Evolutionary conservation across 1,139 yeast genomes (phyloP).

Genomic region (Geotrichum australiense): DNA sequence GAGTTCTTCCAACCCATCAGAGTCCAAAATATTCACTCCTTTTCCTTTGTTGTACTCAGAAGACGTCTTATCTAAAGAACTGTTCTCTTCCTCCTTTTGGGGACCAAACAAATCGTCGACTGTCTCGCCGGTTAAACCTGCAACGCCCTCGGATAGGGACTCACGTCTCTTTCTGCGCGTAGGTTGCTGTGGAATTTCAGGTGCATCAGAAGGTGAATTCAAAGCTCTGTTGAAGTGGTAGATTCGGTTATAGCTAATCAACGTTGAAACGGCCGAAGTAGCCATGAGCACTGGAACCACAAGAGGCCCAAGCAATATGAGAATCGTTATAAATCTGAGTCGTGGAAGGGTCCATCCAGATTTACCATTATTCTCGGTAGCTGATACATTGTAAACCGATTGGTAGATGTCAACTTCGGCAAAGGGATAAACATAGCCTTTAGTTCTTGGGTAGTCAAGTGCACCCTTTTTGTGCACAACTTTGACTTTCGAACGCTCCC

Average conservation of each 20-base stretch:
- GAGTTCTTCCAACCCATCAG: not conserved
- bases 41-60: not conserved
- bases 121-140: slow-evolving; percentile 22
- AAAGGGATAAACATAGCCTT: slow-evolving; percentile 18
- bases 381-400: slow-evolving; percentile 20
- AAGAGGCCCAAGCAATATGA: slow-evolving; percentile 22
- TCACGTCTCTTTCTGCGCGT: slow-evolving; percentile 7
- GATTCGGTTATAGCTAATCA: slow-evolving; percentile 24
- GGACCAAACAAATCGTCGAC: slow-evolving; percentile 22
- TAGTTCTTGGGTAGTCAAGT: slow-evolving; percentile 14
- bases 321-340: slow-evolving; percentile 20
- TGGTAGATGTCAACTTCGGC: slow-evolving; percentile 25
- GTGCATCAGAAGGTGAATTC: slow-evolving; percentile 6
- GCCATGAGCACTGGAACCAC: slow-evolving; percentile 25
- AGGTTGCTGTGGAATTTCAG: not conserved
- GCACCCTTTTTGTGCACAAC: slow-evolving; percentile 15
- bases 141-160: slow-evolving; percentile 21
- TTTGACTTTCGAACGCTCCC: slow-evolving; percentile 24
- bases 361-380: slow-evolving; percentile 17
- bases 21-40: not conserved
- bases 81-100: not conserved
- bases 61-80: not conserved
- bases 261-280: slow-evolving; percentile 23
- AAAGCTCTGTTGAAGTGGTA: slow-evolving; percentile 15
- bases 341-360: slow-evolving; percentile 6